Evolutionary conservation across 1,284 basidiomycete genomes (phyloP).

Genomic region (Trametes hirsuta): DNA sequence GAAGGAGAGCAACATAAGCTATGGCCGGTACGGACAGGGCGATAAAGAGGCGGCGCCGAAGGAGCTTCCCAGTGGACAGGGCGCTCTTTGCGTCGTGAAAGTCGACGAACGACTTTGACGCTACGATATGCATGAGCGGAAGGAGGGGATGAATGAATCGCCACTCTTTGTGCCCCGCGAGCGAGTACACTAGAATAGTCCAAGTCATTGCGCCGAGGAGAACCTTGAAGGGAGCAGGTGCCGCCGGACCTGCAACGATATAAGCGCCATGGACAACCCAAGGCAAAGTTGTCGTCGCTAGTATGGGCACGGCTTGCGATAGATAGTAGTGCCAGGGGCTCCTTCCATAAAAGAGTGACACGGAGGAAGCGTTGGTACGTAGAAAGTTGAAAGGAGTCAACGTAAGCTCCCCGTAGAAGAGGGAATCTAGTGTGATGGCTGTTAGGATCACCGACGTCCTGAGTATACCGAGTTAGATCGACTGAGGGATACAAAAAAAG

Average conservation of each 20-base stretch:
- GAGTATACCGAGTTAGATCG: neutral
- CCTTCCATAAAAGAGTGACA: slow-evolving; percentile 95
- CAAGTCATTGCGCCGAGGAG: slow-evolving; percentile 62
- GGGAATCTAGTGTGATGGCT: slow-evolving; percentile 61
- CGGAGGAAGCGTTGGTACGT: slow-evolving; percentile 74
- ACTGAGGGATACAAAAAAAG: neutral
- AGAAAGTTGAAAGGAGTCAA: slow-evolving; percentile 87
- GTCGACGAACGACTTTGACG: slow-evolving; percentile 71
- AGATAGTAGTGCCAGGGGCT: slow-evolving; percentile 91
- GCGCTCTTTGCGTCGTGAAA: slow-evolving; percentile 9
- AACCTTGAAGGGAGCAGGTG: slow-evolving; percentile 37
- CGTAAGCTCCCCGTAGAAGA: slow-evolving; percentile 70
- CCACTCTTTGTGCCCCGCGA: slow-evolving; percentile 94
- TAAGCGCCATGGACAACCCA: slow-evolving; percentile 70
- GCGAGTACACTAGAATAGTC: slow-evolving; percentile 76
- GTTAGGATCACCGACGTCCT: slow-evolving; percentile 44
- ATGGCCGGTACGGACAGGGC: slow-evolving; percentile 60
- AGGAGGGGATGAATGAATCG: slow-evolving; percentile 93
- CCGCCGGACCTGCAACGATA: slow-evolving; percentile 33
- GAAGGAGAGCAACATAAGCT: slow-evolving; percentile 71
- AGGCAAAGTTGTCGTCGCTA: slow-evolving; percentile 74
- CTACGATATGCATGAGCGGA: slow-evolving; percentile 84
- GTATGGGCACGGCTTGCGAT: slow-evolving; percentile 83
- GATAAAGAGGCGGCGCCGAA: slow-evolving; percentile 47
- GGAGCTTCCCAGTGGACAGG: slow-evolving; percentile 13